Evolutionary conservation across 1,284 basidiomycete genomes (phyloP).

Genomic region (Fomitopsis palustris): DNA sequence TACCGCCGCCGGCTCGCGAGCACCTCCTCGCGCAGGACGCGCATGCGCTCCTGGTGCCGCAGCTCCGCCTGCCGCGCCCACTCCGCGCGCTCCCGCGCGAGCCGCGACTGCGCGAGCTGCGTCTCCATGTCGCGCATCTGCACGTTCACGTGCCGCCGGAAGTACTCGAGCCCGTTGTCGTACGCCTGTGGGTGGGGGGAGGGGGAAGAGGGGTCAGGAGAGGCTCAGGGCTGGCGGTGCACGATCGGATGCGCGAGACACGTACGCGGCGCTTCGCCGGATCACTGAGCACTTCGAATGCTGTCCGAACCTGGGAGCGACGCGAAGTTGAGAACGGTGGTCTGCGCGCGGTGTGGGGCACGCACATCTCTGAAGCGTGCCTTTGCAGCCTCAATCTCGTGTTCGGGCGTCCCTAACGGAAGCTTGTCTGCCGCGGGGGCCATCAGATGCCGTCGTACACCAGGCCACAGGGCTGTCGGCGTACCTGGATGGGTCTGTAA

Average conservation of each 20-base stretch:
- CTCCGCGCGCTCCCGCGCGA: conserved; percentile 54
- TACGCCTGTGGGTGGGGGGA: conserved; percentile 49
- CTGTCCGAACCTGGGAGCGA: conserved; percentile 45
- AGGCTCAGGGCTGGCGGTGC: too few species aligned
- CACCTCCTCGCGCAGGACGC: conserved; percentile 32
- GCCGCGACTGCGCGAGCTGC: conserved; percentile 19
- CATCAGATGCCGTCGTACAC: neutral
- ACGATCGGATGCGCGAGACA: neutral
- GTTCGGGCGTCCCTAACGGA: conserved; percentile 26
- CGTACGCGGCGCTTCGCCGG: conserved; percentile 53
- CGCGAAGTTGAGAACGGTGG: neutral
- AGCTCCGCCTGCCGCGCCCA: conserved; percentile 55
- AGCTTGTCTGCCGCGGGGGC: conserved; percentile 26
- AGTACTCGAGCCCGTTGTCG: conserved; percentile 27
- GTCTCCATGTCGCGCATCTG: conserved; percentile 34
- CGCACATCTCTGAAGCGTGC: conserved; percentile 31
- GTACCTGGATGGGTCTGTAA: conserved; percentile 58
- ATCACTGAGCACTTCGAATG: conserved; percentile 55
- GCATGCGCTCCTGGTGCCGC: conserved; percentile 41
- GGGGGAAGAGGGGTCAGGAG: neutral
- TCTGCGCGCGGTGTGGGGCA: neutral
- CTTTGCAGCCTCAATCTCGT: conserved; percentile 26
- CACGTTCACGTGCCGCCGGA: conserved; percentile 14
- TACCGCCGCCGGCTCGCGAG: conserved; percentile 24
- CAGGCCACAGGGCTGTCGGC: conserved; percentile 8